Base-by-base conservation (phyloP, 495 filamentous ascomycete species). In the Parathielavia hyrcaniae region DNA sequence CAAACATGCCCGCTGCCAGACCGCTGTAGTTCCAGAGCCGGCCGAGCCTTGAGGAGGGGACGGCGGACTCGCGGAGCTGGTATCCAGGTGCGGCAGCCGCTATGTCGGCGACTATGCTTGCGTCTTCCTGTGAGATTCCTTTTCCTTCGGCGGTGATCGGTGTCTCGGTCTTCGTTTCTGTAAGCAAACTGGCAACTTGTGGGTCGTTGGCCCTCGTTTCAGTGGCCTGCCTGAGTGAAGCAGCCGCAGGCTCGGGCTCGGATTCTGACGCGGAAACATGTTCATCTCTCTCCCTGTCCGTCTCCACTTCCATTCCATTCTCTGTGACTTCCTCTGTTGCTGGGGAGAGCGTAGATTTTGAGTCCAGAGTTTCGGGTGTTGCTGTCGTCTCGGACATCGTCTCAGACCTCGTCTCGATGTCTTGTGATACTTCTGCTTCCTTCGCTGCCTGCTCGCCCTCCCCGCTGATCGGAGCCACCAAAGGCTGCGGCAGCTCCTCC, bases 1-100 rank as follows among this genome's bases (percentile, higher is more conserved):
- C 91, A 12, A 95, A 85, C 91, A 98, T 96, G 23, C 92, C 92
- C 0, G 90, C 89, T 32, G 89, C 93, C 6, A 98, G 77, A 1
- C 95, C 90, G 54, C 89, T 83, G 71, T 97, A 98, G 68, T 97
- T 92, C 87, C 92, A 97, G 14, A 98, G 69, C 56, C 93, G 79
- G 23, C 91, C 85, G 40, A 98, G 68, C 2, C 93, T 85, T 22
- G 90, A 88, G 5, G 93, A 90, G 11, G 93, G 93, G 2, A 98
- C 91, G 57, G 84, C 84, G 26, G 93, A 97, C 64, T 96, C 91
- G 50, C 84, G 80, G 74, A 97, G 86, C 61, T 88, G 74, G 69
- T 93, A 95, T 4, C 70, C 54, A 22, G 66, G 55, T 3, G 54
- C 22, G 34, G 23, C 36, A 9, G 61, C 49, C 30, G 54, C 38